Evolutionary conservation across 805 yeast genomes (phyloP).

Genomic region (Myxozyma monticola): DNA sequence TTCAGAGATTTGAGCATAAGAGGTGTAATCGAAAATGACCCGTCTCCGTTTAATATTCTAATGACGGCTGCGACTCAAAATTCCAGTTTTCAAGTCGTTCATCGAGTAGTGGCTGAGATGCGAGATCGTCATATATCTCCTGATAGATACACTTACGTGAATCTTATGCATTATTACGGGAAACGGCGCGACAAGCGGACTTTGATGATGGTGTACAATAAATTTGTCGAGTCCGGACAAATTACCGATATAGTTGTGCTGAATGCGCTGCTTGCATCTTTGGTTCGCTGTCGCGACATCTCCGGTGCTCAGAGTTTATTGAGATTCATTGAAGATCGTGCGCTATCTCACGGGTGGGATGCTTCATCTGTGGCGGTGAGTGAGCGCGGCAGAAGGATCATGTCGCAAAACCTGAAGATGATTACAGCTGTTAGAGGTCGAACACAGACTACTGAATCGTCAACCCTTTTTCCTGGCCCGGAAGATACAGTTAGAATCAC

Average conservation of each 20-base stretch:
- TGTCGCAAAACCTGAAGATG: slow-evolving; percentile 9
- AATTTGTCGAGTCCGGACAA: slow-evolving; percentile 28
- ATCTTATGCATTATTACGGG: slow-evolving; percentile 16
- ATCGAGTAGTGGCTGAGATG: slow-evolving; percentile 31
- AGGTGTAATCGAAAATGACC: slow-evolving; percentile 23
- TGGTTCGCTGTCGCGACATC: slow-evolving; percentile 32
- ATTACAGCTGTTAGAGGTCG: slow-evolving; percentile 3
- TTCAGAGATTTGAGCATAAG: slow-evolving; percentile 13
- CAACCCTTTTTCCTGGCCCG: slow-evolving; percentile 13
- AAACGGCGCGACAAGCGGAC: slow-evolving; percentile 23
- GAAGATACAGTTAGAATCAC: slow-evolving; percentile 27
- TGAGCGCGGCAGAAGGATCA: background rate
- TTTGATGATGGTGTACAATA: slow-evolving; percentile 20
- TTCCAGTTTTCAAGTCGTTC: slow-evolving; percentile 24
- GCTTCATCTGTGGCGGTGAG: too few relatives aligned
- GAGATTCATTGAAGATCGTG: slow-evolving; percentile 16
- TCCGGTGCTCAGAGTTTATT: slow-evolving; percentile 34
- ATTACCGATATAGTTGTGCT: slow-evolving; percentile 35
- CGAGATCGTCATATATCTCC: slow-evolving; percentile 26
- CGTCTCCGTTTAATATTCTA: slow-evolving; percentile 36
- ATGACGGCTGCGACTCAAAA: slow-evolving; percentile 34
- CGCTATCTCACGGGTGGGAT: slow-evolving; percentile 12
- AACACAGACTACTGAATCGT: too few relatives aligned
- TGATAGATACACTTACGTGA: slow-evolving; percentile 39
- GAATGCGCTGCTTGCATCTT: slow-evolving; percentile 31